phyloP scores from a whole-genome alignment of 768 basidiomycete genomes.

The Termitomyces sp. region DNA sequence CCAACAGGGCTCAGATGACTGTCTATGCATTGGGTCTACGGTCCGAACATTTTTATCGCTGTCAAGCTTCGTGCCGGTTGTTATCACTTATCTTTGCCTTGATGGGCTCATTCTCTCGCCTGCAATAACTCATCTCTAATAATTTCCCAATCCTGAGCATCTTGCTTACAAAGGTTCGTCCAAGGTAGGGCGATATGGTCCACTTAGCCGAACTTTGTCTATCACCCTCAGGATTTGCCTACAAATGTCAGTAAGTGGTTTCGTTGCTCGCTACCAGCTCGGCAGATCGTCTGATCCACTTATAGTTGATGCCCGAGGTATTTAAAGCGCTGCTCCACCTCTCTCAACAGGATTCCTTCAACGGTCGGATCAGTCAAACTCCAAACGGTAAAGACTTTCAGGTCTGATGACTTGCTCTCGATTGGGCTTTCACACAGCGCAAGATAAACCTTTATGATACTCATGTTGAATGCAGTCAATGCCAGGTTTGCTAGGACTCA shows the following conservation, averaged over 20 bases:
- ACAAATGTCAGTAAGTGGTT: background rate
- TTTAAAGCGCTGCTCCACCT: too few relatives aligned
- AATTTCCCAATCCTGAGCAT: background rate
- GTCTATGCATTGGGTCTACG: background rate
- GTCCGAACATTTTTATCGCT: background rate
- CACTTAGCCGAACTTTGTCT: too few relatives aligned
- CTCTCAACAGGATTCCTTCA: background rate
- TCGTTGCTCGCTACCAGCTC: background rate
- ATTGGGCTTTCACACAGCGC: background rate
- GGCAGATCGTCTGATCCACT: background rate
- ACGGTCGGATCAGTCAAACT: background rate
- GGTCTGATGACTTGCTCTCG: background rate
- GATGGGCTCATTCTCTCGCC: background rate
- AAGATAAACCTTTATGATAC: background rate
- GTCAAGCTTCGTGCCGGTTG: background rate
- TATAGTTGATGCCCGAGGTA: background rate
- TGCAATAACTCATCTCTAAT: background rate
- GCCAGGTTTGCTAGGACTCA: background rate
- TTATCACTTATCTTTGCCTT: background rate
- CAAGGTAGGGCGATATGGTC: too few relatives aligned
- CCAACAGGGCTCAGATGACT: background rate
- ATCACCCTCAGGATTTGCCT: slow-evolving; percentile 18
- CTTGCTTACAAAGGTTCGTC: background rate
- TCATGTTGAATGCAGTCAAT: background rate
- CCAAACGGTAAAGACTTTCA: background rate